Base-by-base conservation (phyloP, 73 alveolate species). In the Paramecium octaurelia region DNA sequence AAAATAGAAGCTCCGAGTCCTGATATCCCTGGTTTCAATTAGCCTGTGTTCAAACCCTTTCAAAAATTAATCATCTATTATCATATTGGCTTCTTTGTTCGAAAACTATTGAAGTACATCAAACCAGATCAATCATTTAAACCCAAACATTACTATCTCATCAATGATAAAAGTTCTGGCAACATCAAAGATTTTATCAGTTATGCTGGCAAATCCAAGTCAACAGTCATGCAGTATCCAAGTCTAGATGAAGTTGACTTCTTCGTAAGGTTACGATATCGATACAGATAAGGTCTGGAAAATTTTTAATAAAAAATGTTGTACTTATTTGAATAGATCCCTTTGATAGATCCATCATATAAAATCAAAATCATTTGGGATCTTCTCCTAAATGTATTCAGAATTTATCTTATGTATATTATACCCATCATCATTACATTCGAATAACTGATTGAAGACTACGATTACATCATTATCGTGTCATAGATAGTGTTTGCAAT, bases 331-430 rank as follows among this genome's bases (percentile, higher is more conserved):
- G 75, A 80, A 14, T 18, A 80, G 48, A 21, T 80, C 0, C 91
- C 91, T 1, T 18, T 80, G 50, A 40, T 80, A 44, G 91, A 80
- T 44, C 91, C 91, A 18, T 31, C 46, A 40, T 12, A 43, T 42
- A 80, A 80, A 80, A 23, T 80, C 36, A 80, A 80, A 48, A 44
- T 80, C n/a, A 46, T 80, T 18, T 80, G 91, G 91, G 91, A 80
- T 44, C 71, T 80, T 3, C 34, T 80, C 2, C 29, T 80, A 2
- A 80, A 40, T 24, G 12, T 40, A 21, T 80, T 80, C 34, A 40
- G 91, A 80, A 43, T 80, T 31, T 80, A 80, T 21, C 46, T 80
- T 7, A 24, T 44, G 18, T 80, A 44, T 44, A 34, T 80, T 23
- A 80, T 80, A 3, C 91, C 91, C 2, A 80, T 80, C 4, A 80